Percentiles rank a stretch among this genome's conserved stretches.
These are phyloP conservation scores for Lodderomyces oxycetoniae DNA, from an alignment of 1,139 yeast genomes.

Conservation along the genomic window DNA sequence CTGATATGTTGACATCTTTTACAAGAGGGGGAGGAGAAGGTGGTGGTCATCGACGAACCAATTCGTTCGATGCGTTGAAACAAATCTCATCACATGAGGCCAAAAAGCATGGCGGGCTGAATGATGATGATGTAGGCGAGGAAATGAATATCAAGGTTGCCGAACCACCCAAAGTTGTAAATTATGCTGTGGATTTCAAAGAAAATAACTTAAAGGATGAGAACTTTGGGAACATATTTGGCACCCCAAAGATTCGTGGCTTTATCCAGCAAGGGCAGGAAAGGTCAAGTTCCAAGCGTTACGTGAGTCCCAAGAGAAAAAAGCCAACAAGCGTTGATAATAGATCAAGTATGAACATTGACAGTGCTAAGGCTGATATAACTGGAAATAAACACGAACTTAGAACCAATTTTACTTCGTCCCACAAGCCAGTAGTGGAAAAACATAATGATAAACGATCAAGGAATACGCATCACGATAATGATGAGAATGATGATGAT, in stretches of 20 bases:
- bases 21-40: background rate
- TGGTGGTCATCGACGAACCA: slow-evolving; percentile 15
- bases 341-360: slow-evolving; percentile 20
- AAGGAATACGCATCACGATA: slow-evolving; percentile 45
- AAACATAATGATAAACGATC: slow-evolving; percentile 39
- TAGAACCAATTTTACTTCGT: slow-evolving; percentile 31
- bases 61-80: slow-evolving; percentile 13
- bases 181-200: slow-evolving; percentile 40
- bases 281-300: background rate
- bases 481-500: slow-evolving; percentile 27
- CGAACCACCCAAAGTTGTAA: slow-evolving; percentile 37
- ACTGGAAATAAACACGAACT: slow-evolving; percentile 37
- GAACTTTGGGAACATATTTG: slow-evolving; percentile 10
- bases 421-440: slow-evolving; percentile 40
- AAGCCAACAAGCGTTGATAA: slow-evolving; percentile 5
- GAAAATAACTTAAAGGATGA: slow-evolving; percentile 22
- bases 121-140: slow-evolving; percentile 9
- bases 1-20: background rate
- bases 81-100: background rate
- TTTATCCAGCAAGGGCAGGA: background rate
- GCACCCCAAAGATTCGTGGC: slow-evolving; percentile 2
- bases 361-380: slow-evolving; percentile 40
- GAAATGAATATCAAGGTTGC: slow-evolving; percentile 25
- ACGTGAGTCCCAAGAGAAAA: slow-evolving; percentile 9
- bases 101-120: background rate